Base-by-base conservation (phyloP, 768 basidiomycete genomes). In the Russula olivacea region DNA sequence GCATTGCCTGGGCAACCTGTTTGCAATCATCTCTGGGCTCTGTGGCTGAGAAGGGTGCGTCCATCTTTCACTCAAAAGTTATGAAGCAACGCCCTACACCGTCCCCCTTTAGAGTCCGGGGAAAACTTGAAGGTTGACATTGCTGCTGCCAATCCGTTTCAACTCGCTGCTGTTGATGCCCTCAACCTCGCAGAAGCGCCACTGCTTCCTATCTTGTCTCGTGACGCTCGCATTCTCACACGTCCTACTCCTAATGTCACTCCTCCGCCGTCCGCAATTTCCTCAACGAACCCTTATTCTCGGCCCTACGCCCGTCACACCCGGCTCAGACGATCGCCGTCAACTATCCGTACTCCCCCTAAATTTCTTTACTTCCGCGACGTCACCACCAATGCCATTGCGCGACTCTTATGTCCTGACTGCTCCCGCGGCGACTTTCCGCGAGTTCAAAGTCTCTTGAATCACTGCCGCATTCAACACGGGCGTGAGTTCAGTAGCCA, bases 401-500 rank as follows among this genome's bases (percentile, higher is more conserved):
- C 72, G 47, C 74, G 74, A 47, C 75, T 82, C 41, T 71, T 68
- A 5, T 82, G 81, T 68, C 74, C 76, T 0, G 76, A 75, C 56
- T 82, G 81, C 63, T 51, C 67, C 10, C 76, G 81, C 23, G 75
- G 74, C 8, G 79, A 83, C 52, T 81, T 82, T 67, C 80, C 78
- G 25, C 81, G 74, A 28, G 73, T 83, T 8, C 81, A 82, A 61
- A 81, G 81, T 14, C 73, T 83, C 43, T 71, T 83, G 32, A 82
- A 82, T 55, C 81, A 82, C 66, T 80, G 78, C 45, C 79, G 82
- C 19, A 69, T 82, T n/a, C 72, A 76, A 10, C 81, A 82, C 61
- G 71, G 74, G 15, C 70, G 78, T 45, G 78, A 81, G 60, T 82
- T 76, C 71, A 76, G 78, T 19, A 81, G 76, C 36, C 81, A 82